These are phyloP conservation scores for Zhuliangozyma blackwelliae DNA, from an alignment of 1,139 yeast genomes.

Conservation along the genomic window DNA sequence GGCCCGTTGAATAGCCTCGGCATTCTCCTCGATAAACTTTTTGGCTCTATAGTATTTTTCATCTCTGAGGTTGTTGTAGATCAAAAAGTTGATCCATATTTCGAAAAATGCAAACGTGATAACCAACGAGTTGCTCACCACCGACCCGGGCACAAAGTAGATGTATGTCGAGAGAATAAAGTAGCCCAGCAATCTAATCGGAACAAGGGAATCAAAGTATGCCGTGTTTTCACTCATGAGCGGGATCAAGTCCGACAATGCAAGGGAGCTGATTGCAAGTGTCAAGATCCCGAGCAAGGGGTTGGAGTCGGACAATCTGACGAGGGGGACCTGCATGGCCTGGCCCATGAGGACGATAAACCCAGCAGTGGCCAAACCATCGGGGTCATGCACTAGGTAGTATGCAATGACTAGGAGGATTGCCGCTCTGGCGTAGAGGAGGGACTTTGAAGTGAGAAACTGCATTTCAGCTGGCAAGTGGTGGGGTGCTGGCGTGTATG, in stretches of 20 bases:
- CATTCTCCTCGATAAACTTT: constrained; percentile 34
- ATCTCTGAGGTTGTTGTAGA: constrained; percentile 61
- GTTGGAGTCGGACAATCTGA: constrained; percentile 39
- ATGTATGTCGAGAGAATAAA: constrained; percentile 49
- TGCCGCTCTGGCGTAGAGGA: constrained; percentile 46
- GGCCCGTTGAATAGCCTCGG: constrained; percentile 26
- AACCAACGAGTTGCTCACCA: constrained; percentile 57
- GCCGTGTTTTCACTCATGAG: constrained; percentile 49
- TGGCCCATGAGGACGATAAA: constrained; percentile 54
- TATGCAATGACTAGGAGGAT: constrained; percentile 47
- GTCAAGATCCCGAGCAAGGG: constrained; percentile 53
- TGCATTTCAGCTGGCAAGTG: constrained; percentile 37
- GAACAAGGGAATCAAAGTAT: constrained; percentile 66
- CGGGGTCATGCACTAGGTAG: constrained; percentile 57
- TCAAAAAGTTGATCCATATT: constrained; percentile 65
- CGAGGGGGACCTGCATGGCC: constrained; percentile 51
- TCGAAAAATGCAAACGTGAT: constrained; percentile 63
- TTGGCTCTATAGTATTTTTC: constrained; percentile 48
- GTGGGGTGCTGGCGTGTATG: not conserved
- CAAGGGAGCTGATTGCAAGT: constrained; percentile 38
- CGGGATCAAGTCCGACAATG: constrained; percentile 55
- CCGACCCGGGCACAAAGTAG: constrained; percentile 37
- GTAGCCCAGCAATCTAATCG: constrained; percentile 55
- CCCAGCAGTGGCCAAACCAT: constrained; percentile 35
- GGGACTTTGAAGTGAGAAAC: constrained; percentile 48